Evolutionary conservation across 495 filamentous ascomycete genomes (phyloP).

Genomic region (Clavariopsis aquatica): DNA sequence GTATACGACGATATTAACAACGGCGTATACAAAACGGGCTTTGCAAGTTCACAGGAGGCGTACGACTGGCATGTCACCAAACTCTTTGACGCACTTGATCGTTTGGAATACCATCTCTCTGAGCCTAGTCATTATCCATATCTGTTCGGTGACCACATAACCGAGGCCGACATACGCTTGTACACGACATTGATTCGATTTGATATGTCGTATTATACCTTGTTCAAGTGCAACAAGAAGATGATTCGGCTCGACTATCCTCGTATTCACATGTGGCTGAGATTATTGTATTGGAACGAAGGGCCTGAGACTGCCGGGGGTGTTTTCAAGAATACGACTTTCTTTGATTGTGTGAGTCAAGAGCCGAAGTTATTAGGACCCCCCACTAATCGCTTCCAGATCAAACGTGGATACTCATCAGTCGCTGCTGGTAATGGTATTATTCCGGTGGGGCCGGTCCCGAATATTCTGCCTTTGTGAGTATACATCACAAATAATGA

Average conservation of each 20-base stretch:
- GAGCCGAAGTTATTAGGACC: not conserved
- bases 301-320: slow-evolving; percentile 51
- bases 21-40: slow-evolving; percentile 77
- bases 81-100: slow-evolving; percentile 72
- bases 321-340: slow-evolving; percentile 67
- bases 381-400: slow-evolving; percentile 8
- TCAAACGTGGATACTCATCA: slow-evolving; percentile 26
- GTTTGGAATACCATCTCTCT: slow-evolving; percentile 65
- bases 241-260: slow-evolving; percentile 73
- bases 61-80: slow-evolving; percentile 67
- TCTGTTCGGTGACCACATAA: slow-evolving; percentile 68
- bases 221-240: slow-evolving; percentile 87
- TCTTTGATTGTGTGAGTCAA: slow-evolving; percentile 51
- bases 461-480: slow-evolving; percentile 21
- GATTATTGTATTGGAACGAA: slow-evolving; percentile 69
- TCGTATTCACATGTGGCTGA: slow-evolving; percentile 69
- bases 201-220: slow-evolving; percentile 83
- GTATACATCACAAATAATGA: not conserved
- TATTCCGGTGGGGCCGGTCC: slow-evolving; percentile 19
- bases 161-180: slow-evolving; percentile 78
- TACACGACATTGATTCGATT: slow-evolving; percentile 83
- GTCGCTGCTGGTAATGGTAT: slow-evolving; percentile 17
- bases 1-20: slow-evolving; percentile 82
- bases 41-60: slow-evolving; percentile 70
- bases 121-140: slow-evolving; percentile 57